Conservation (phyloP, 371 early-diverging fungal species). For the Nematocida displodere region DNA sequence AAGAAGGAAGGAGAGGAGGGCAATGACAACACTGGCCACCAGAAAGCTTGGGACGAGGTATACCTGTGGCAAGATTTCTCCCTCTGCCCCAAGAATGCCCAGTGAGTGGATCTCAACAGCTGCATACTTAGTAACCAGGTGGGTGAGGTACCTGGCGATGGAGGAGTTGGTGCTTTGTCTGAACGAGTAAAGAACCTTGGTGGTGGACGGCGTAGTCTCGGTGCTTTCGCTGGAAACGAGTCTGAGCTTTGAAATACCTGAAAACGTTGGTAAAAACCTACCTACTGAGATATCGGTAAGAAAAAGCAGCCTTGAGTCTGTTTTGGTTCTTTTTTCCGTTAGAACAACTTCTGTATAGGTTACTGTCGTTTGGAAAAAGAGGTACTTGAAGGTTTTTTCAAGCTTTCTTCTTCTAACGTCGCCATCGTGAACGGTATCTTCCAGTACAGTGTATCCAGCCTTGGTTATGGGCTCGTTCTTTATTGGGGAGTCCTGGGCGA, state of each 20-base stretch:
- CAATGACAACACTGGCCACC: background rate
- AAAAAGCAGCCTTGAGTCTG: background rate
- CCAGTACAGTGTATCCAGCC: background rate
- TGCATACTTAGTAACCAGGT: background rate
- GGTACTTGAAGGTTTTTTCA: background rate
- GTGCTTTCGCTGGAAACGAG: background rate
- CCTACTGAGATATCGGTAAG: background rate
- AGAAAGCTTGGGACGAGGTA: background rate
- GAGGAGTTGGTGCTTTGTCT: background rate
- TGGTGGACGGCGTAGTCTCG: background rate
- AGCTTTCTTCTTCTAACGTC: conserved; percentile 12
- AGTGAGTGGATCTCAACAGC: background rate
- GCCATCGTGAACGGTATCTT: background rate
- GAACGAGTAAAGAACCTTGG: background rate
- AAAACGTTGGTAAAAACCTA: background rate
- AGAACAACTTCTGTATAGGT: conserved; percentile 21
- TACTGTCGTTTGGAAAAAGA: background rate
- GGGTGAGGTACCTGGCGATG: background rate
- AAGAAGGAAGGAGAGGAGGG: background rate
- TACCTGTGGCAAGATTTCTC: background rate
- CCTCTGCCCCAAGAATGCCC: background rate
- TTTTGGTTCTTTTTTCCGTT: background rate
- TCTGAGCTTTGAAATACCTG: conserved; percentile 22
- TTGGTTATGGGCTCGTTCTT: background rate
- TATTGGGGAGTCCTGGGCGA: background rate